Evolutionary conservation across 164 flowering plant genomes (phyloP).

Genomic region (Piper betle): DNA sequence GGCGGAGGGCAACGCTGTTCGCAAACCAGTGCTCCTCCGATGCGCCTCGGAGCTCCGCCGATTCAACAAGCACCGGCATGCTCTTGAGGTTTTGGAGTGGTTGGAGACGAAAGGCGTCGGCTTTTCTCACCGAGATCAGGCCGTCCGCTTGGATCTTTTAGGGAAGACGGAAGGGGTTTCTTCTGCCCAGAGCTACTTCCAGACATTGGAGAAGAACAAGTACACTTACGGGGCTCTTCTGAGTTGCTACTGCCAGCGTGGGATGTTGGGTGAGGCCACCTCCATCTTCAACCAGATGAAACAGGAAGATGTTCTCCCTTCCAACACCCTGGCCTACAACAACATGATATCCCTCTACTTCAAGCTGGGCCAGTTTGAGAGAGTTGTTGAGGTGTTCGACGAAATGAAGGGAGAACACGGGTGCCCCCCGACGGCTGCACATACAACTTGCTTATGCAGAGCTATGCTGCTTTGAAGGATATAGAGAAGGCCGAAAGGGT

Average conservation of each 20-base stretch:
- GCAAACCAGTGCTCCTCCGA: not conserved
- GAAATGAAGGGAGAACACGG: constrained; percentile 22
- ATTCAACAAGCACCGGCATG: not conserved
- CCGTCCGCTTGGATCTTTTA: constrained; percentile 23
- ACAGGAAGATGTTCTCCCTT: constrained; percentile 9
- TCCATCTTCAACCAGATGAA: constrained; percentile 23
- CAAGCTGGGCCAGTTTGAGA: constrained; percentile 21
- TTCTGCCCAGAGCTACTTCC: constrained; percentile 30
- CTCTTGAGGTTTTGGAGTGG: constrained; percentile 30
- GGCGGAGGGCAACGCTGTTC: not conserved
- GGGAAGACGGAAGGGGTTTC: constrained; percentile 17
- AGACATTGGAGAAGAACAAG: constrained; percentile 17
- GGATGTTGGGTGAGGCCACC: constrained; percentile 20
- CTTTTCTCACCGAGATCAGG: constrained; percentile 18
- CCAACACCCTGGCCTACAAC: constrained; percentile 16
- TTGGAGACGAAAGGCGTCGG: constrained; percentile 17
- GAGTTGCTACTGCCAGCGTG: constrained; percentile 23
- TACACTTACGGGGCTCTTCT: constrained; percentile 32
- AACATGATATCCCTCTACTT: constrained; percentile 20
- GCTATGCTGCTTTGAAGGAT: constrained; percentile 25
- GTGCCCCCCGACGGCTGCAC: constrained; percentile 13
- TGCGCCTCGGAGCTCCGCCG: not conserved
- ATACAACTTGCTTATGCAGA: constrained; percentile 22
- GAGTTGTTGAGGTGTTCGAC: constrained; percentile 12
- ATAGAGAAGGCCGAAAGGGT: constrained; percentile 22